A percentile compares a stretch with the other conserved stretches of the same genome.
These are phyloP conservation scores for Brassica rapa DNA, from an alignment of 345 rosid species.

Conservation along the genomic window DNA sequence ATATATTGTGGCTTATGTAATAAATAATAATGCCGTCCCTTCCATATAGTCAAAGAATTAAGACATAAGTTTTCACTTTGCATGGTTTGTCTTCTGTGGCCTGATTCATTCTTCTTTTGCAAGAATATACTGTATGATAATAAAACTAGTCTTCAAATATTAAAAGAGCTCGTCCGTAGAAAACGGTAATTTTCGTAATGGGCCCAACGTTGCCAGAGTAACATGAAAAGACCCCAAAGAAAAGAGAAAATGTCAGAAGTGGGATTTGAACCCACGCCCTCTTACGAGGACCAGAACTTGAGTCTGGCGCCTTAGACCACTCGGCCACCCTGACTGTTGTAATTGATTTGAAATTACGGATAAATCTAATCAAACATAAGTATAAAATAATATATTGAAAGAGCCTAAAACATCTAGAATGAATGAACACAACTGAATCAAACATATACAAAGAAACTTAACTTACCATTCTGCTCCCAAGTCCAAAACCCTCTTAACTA, in stretches of 20 bases:
- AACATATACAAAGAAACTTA: neutral
- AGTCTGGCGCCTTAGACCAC: conserved; percentile 89
- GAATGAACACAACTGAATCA: neutral
- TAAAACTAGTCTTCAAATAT: neutral
- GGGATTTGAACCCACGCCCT: conserved; percentile 57
- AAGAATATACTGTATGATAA: neutral
- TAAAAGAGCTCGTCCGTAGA: neutral
- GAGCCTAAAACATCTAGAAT: neutral
- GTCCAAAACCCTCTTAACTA: conserved; percentile 3
- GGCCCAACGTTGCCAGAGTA: neutral
- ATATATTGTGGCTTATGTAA: conserved; percentile 15
- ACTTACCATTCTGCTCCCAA: neutral
- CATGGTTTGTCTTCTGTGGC: conserved; percentile 13
- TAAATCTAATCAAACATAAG: neutral
- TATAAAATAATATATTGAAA: neutral
- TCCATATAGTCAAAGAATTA: neutral
- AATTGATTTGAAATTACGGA: neutral
- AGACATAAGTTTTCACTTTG: neutral
- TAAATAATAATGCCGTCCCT: conserved; percentile 11
- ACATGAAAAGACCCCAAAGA: neutral
- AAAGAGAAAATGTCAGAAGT: conserved; percentile 37
- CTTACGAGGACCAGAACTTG: conserved; percentile 67
- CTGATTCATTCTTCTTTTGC: conserved; percentile 21
- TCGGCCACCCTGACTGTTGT: conserved; percentile 72
- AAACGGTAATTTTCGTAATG: neutral